phyloP scores from a whole-genome alignment of 768 basidiomycete species.

The Lactarius hatsudake region DNA sequence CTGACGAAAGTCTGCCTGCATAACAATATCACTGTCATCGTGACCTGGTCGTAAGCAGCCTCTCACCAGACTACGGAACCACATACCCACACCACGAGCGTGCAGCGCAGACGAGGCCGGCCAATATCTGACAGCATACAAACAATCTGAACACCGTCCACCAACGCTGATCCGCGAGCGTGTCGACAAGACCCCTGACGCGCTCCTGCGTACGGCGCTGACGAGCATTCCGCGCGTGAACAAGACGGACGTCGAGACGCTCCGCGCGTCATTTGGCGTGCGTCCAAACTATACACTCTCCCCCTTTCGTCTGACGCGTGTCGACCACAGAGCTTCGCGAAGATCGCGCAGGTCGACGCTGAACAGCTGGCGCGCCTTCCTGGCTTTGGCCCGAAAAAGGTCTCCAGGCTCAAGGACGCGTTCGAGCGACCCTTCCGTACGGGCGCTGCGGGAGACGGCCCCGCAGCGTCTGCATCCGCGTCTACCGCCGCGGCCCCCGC shows the following conservation, averaged over 20 bases:
- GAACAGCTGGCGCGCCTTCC: slow-evolving; percentile 81
- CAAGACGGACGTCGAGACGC: slow-evolving; percentile 94
- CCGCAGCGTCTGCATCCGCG: slow-evolving; percentile 7
- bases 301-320: slow-evolving; percentile 2
- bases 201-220: slow-evolving; percentile 75
- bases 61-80: background rate
- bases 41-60: slow-evolving; percentile 78
- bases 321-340: slow-evolving; percentile 77
- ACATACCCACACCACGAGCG: background rate
- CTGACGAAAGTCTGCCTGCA: slow-evolving; percentile 91
- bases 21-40: slow-evolving; percentile 89
- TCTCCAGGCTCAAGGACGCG: slow-evolving; percentile 84
- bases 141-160: slow-evolving; percentile 90
- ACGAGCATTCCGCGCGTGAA: slow-evolving; percentile 93
- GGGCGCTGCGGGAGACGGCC: slow-evolving; percentile 47
- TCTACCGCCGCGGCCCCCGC: background rate
- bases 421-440: slow-evolving; percentile 88
- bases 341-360: slow-evolving; percentile 68
- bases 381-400: slow-evolving; percentile 93
- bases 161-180: slow-evolving; percentile 95
- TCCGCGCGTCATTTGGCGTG: slow-evolving; percentile 90
- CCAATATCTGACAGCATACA: slow-evolving; percentile 86
- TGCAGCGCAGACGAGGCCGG: slow-evolving; percentile 88
- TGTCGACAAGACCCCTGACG: slow-evolving; percentile 82
- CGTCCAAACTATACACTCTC: slow-evolving; percentile 31